Percentiles rank a stretch among this genome's conserved stretches.
Conservation (phyloP, 2,329 filamentous ascomycete genomes). For the Alternaria brassicicola region DNA sequence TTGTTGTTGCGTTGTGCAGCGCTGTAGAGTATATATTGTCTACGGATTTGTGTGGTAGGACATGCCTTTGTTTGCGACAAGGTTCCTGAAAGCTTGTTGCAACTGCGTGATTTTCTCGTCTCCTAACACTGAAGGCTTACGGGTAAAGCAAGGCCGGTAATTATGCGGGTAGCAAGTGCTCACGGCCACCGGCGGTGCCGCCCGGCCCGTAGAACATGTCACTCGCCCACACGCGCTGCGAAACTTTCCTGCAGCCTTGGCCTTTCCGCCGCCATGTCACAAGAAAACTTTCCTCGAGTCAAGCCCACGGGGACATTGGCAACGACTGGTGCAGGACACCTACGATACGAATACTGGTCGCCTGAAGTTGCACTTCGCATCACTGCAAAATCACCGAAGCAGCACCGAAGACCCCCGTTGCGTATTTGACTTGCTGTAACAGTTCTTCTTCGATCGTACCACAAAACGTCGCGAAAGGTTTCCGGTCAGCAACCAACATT, state of each 20-base stretch:
- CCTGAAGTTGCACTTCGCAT: slow-evolving; percentile 1
- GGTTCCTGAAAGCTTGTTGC: background rate
- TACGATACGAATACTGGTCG: background rate
- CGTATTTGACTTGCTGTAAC: background rate
- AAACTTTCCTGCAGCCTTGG: slow-evolving; percentile 1
- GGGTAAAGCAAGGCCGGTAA: background rate
- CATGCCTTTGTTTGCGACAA: background rate
- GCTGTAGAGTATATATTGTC: too few species aligned
- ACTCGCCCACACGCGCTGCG: background rate
- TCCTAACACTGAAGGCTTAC: background rate
- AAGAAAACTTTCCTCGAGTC: background rate
- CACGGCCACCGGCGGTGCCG: slow-evolving; percentile 3
- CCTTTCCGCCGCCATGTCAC: background rate
- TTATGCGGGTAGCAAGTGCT: background rate
- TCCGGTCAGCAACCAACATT: background rate
- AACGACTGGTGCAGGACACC: background rate
- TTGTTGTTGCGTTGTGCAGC: too few species aligned
- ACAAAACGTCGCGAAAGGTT: background rate
- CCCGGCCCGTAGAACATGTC: slow-evolving; percentile 3
- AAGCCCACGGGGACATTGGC: background rate
- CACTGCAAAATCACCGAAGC: slow-evolving; percentile 4
- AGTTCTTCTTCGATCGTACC: background rate
- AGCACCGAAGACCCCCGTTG: background rate
- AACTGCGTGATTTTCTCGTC: background rate
- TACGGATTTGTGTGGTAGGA: too few species aligned